Conservation (phyloP, 768 basidiomycete species). For the Leccinellum luteum region DNA sequence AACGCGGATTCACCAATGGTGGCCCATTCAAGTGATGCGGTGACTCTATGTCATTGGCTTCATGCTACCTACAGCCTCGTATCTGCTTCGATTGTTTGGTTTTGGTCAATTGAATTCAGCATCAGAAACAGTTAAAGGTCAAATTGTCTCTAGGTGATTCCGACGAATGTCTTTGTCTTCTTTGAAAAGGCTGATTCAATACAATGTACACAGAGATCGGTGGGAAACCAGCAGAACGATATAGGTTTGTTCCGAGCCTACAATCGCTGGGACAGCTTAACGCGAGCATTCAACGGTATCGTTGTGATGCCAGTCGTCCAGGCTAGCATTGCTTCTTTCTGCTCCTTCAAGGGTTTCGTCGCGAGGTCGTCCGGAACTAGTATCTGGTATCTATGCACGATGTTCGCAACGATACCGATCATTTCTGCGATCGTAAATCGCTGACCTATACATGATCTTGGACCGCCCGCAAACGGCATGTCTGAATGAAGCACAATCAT, state of each 20-base stretch:
- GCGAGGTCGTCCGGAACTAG: constrained; percentile 37
- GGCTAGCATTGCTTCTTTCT: constrained; percentile 32
- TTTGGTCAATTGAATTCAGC: not conserved
- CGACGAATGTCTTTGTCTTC: not conserved
- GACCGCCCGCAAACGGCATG: constrained; percentile 44
- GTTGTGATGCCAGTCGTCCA: constrained; percentile 40
- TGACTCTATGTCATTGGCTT: not conserved
- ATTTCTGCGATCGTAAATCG: constrained; percentile 45
- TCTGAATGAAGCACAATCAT: constrained; percentile 23
- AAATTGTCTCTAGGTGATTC: not conserved
- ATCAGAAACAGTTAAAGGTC: not conserved
- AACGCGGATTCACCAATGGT: constrained; percentile 46
- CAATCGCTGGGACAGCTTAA: constrained; percentile 21
- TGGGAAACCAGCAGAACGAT: not conserved
- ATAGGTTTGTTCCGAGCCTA: not conserved
- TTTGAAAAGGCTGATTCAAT: not conserved
- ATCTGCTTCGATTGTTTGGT: not conserved
- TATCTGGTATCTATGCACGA: constrained; percentile 42
- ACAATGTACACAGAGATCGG: not conserved
- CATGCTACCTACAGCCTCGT: too few relatives aligned
- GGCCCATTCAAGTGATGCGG: constrained; percentile 41
- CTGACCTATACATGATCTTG: constrained; percentile 48
- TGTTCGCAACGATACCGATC: constrained; percentile 40
- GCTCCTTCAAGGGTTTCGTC: constrained; percentile 28
- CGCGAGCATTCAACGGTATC: constrained; percentile 30